Conservation (phyloP, 2,329 filamentous ascomycete genomes). For the Paracoccidioides brasiliensis region DNA sequence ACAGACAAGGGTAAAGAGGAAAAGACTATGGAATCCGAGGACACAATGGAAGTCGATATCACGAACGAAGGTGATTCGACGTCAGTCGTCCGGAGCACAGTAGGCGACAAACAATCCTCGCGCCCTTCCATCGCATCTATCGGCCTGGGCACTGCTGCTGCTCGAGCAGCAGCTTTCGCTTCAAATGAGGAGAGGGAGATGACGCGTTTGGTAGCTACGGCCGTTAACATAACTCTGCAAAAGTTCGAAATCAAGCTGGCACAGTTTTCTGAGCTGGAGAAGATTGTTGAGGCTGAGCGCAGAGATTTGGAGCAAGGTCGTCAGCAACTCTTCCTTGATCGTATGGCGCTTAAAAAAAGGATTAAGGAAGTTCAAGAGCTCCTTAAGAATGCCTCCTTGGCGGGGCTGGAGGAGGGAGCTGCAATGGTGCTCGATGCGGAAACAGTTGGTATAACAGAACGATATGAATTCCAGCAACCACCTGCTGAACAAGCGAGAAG, state of each 20-base stretch:
- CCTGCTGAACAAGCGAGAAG: conserved; percentile 19
- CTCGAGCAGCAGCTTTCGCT: conserved; percentile 72
- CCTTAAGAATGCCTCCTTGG: conserved; percentile 37
- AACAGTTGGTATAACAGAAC: conserved; percentile 22
- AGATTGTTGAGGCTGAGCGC: conserved; percentile 79
- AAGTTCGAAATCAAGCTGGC: conserved; percentile 93
- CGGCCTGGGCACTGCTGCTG: conserved; percentile 73
- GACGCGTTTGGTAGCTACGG: conserved; percentile 80
- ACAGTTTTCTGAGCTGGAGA: conserved; percentile 94
- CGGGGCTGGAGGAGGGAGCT: conserved; percentile 30
- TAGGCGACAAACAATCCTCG: conserved; percentile 34
- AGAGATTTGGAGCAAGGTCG: conserved; percentile 82
- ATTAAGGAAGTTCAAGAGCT: conserved; percentile 70
- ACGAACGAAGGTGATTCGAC: conserved; percentile 20
- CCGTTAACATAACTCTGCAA: conserved; percentile 84
- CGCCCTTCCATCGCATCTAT: conserved; percentile 53
- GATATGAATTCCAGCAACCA: conserved; percentile 29
- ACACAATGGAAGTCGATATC: conserved; percentile 46
- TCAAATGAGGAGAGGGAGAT: conserved; percentile 96
- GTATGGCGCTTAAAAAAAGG: conserved; percentile 76
- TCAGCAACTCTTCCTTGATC: conserved; percentile 86
- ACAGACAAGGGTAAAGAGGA: conserved; percentile 38
- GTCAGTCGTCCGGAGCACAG: conserved; percentile 33
- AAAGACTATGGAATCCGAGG: conserved; percentile 39
- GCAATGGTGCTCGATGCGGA: conserved; percentile 24